Evolutionary conservation across 192 early-diverging fungal species (phyloP).

Genomic region (Mortierella alpina): DNA sequence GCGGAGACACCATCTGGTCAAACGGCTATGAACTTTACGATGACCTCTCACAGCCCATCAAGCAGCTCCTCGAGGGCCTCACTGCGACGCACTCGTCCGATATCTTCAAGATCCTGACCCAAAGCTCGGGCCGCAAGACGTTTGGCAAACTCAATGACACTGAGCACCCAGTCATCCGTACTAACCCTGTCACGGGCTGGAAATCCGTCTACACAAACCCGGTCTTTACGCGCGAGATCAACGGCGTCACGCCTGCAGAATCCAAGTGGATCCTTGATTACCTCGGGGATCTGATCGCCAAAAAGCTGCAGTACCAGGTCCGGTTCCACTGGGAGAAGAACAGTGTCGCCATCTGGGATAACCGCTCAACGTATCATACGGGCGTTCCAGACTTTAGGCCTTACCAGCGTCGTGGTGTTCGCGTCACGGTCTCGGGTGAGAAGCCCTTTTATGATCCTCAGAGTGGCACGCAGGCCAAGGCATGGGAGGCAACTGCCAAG

Average conservation of each 20-base stretch:
- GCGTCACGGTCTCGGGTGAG: conserved; percentile 49
- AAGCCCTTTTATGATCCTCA: conserved; percentile 33
- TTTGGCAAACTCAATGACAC: conserved; percentile 50
- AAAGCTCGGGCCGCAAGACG: conserved; percentile 44
- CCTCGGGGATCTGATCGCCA: conserved; percentile 63
- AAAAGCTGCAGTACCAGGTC: conserved; percentile 66
- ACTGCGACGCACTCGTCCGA: conserved; percentile 61
- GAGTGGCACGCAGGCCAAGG: conserved; percentile 41
- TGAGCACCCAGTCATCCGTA: conserved; percentile 66
- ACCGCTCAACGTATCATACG: conserved; percentile 66
- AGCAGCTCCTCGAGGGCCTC: conserved; percentile 65
- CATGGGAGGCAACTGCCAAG: conserved; percentile 29
- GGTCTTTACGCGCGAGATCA: conserved; percentile 70
- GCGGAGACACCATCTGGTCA: conserved; percentile 58
- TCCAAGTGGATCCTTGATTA: conserved; percentile 68
- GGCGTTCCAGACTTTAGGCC: conserved; percentile 53
- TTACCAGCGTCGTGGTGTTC: conserved; percentile 33
- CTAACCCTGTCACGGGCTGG: conserved; percentile 78
- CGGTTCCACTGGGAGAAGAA: conserved; percentile 68
- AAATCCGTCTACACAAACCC: conserved; percentile 74
- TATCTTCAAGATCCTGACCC: conserved; percentile 34
- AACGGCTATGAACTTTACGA: conserved; percentile 56
- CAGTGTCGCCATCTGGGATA: conserved; percentile 77
- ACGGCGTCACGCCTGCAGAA: conserved; percentile 60
- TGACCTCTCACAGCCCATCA: conserved; percentile 63